Base-by-base conservation (phyloP, 2,329 filamentous ascomycete species). In the Cadophora sp. region DNA sequence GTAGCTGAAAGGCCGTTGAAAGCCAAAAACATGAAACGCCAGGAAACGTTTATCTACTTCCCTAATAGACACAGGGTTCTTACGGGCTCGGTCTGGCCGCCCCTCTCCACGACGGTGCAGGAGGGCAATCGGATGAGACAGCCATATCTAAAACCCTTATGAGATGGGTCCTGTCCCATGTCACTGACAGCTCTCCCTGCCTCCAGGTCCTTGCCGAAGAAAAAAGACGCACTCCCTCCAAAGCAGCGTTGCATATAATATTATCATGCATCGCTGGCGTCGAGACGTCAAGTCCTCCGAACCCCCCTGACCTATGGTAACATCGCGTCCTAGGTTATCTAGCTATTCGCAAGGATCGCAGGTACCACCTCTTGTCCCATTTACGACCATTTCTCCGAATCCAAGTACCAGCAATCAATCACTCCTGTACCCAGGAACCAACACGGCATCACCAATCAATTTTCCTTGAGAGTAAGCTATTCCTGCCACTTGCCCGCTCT, bases 321-420 rank as follows among this genome's bases (percentile, higher is more conserved):
- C 50, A 64, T 67, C 53, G 63, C 61, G 65, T 68, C 50, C 53
- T 62, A 51, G 33, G 41, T 60, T 45, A 48, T 59, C 50, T 58
- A 53, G 59, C 50, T 47, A 41, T 51, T 50, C 33, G 66, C 70
- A 69, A 70, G 72, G 72, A 59, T 71, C 70, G 71, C 70, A 74
- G 61, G 68, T 69, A 70, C 69, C 71, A 72, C 66, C 66, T 73
- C 70, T 72, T 72, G 70, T 70, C 66, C 69, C 66, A 71, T 58
- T 69, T 65, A 61, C 66, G 59, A 66, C 66, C 62, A 62, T 64
- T 67, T 60, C 36, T 65, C 60, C 51, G 53, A 59, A 43, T 59
- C 63, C 67, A 61, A 65, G 64, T 67, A 65, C 66, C 65, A 69
- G 66, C 56, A 65, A 43, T 64, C 56, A 65, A 43, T 64, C 51